Evolutionary conservation across 768 basidiomycete species (phyloP).

Genomic region (Lentinus brumalis): DNA sequence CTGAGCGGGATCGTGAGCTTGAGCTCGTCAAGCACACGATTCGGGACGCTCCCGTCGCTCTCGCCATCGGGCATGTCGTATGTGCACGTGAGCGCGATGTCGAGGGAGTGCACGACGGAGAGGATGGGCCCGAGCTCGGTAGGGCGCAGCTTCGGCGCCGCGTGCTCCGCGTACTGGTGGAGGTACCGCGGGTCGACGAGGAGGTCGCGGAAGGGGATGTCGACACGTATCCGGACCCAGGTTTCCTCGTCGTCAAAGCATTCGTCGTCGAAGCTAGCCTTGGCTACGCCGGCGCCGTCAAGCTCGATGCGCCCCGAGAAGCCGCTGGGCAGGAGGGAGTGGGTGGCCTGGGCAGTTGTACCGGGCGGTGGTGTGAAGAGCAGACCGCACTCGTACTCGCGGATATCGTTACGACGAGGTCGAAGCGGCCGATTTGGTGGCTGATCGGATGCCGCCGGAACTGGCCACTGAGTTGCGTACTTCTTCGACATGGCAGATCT

Average conservation of each 20-base stretch:
- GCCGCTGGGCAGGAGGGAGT: constrained; percentile 52
- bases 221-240: constrained; percentile 63
- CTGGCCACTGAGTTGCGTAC: constrained; percentile 50
- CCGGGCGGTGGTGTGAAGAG: constrained; percentile 18
- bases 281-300: constrained; percentile 48
- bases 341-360: constrained; percentile 42
- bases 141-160: constrained; percentile 43
- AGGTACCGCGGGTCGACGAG: constrained; percentile 16
- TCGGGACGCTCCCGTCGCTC: background rate
- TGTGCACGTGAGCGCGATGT: constrained; percentile 54
- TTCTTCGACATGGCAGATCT: constrained; percentile 46
- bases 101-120: constrained; percentile 54
- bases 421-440: constrained; percentile 65
- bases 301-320: constrained; percentile 49
- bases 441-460: constrained; percentile 58
- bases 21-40: constrained; percentile 24
- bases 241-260: constrained; percentile 30
- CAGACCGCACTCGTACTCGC: constrained; percentile 51
- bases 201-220: constrained; percentile 48
- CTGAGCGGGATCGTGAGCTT: constrained; percentile 27
- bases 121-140: constrained; percentile 57
- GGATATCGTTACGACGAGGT: constrained; percentile 50
- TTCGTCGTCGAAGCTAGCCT: constrained; percentile 40
- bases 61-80: constrained; percentile 50
- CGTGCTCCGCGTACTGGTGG: constrained; percentile 39